A percentile compares a stretch with the other conserved stretches of the same genome.
Conservation (phyloP, 2,329 filamentous ascomycete genomes). For the Trichoderma simmonsii region DNA sequence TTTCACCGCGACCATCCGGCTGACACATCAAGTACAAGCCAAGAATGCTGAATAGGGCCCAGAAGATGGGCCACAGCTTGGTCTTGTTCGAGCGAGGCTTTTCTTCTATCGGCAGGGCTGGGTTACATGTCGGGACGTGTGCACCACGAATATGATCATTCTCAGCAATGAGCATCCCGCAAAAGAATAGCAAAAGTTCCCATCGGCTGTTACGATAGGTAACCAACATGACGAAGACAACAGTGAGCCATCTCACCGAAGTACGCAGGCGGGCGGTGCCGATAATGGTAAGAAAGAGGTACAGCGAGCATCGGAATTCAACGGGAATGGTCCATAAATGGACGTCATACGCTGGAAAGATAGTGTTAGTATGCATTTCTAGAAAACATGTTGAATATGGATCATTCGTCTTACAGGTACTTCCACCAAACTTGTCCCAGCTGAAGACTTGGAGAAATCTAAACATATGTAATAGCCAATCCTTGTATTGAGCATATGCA, state of each 20-base stretch:
- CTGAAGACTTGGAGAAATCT: slow-evolving; percentile 50
- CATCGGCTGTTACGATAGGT: slow-evolving; percentile 48
- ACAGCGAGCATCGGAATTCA: slow-evolving; percentile 57
- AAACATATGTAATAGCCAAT: slow-evolving; percentile 49
- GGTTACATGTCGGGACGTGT: slow-evolving; percentile 33
- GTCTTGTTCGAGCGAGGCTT: slow-evolving; percentile 17
- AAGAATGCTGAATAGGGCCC: slow-evolving; percentile 43
- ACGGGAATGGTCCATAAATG: slow-evolving; percentile 63
- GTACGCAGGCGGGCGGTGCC: slow-evolving; percentile 47
- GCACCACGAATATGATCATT: slow-evolving; percentile 49
- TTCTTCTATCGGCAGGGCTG: slow-evolving; percentile 26
- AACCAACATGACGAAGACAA: slow-evolving; percentile 43
- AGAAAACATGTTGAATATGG: background rate
- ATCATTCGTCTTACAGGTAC: slow-evolving; percentile 35
- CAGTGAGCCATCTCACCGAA: slow-evolving; percentile 40
- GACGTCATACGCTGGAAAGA: slow-evolving; percentile 45
- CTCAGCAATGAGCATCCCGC: slow-evolving; percentile 55
- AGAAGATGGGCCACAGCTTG: slow-evolving; percentile 30
- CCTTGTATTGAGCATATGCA: slow-evolving; percentile 38
- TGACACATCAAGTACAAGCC: slow-evolving; percentile 51
- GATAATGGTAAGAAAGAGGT: slow-evolving; percentile 53
- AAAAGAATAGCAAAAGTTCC: slow-evolving; percentile 55
- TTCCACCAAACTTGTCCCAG: slow-evolving; percentile 48
- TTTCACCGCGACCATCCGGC: slow-evolving; percentile 38
- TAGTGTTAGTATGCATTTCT: slow-evolving; percentile 21